These are phyloP conservation scores for Phytopythium ostracodes DNA, from an alignment of 352 stramenopile genomes.

Conservation along the genomic window DNA sequence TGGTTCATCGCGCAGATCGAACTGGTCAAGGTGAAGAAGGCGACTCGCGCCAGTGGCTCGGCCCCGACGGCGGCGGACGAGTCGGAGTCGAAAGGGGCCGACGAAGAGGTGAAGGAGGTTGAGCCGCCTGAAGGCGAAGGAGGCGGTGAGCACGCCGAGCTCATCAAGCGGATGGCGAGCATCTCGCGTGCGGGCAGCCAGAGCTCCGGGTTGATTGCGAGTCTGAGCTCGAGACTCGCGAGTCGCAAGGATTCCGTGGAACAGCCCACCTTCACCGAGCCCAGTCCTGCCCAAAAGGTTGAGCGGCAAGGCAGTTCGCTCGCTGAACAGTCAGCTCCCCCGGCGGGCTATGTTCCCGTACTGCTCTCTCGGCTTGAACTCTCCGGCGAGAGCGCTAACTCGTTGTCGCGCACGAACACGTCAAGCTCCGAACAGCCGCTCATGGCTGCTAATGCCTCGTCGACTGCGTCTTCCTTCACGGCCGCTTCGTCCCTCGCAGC, in stretches of 20 bases:
- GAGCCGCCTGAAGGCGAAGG: slow-evolving; percentile 8
- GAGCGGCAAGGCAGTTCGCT: slow-evolving; percentile 3
- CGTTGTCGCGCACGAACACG: slow-evolving; percentile 16
- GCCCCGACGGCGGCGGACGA: slow-evolving; percentile 2
- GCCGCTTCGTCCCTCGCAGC: slow-evolving; percentile 24
- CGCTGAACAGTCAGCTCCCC: slow-evolving; percentile 14
- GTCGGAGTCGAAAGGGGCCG: background rate
- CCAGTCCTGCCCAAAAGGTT: slow-evolving; percentile 1
- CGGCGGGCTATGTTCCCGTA: slow-evolving; percentile 42
- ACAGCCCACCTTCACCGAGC: slow-evolving; percentile 3
- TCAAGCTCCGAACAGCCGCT: background rate
- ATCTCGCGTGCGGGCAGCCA: slow-evolving; percentile 61
- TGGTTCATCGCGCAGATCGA: slow-evolving; percentile 69
- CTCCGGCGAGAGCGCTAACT: slow-evolving; percentile 22
- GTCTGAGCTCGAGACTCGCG: slow-evolving; percentile 34
- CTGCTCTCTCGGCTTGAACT: slow-evolving; percentile 43
- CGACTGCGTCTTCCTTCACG: background rate
- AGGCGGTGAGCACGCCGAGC: slow-evolving; percentile 29
- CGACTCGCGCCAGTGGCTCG: slow-evolving; percentile 19
- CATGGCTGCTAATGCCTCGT: background rate
- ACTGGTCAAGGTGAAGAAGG: slow-evolving; percentile 78
- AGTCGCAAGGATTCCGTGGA: slow-evolving; percentile 15
- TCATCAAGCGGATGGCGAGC: slow-evolving; percentile 70
- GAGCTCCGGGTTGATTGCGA: slow-evolving; percentile 51
- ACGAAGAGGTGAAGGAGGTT: slow-evolving; percentile 13